Evolutionary conservation across 1,284 basidiomycete genomes (phyloP).

Genomic region (Moniliella sp.): DNA sequence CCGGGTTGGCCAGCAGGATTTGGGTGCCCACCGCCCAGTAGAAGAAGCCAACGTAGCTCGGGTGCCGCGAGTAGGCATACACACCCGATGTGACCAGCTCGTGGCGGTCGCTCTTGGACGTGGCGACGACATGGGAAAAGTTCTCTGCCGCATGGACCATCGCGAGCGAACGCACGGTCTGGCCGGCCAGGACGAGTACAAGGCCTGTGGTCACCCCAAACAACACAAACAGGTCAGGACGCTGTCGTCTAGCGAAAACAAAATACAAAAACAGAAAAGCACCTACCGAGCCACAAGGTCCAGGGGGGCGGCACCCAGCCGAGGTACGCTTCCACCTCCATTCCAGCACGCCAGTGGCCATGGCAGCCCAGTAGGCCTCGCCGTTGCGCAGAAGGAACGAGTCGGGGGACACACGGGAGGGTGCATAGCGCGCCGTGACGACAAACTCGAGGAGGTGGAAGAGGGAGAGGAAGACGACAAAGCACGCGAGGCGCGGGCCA

Average conservation of each 20-base stretch:
- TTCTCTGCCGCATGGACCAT: slow-evolving; percentile 87
- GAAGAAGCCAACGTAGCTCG: slow-evolving; percentile 89
- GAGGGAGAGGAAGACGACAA: too few relatives aligned
- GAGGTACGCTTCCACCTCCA: too few relatives aligned
- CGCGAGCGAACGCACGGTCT: slow-evolving; percentile 58
- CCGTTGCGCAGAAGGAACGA: slow-evolving; percentile 89
- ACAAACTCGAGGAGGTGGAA: slow-evolving; percentile 91
- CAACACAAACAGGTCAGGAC: background rate
- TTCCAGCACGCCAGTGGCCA: slow-evolving; percentile 55
- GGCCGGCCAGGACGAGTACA: slow-evolving; percentile 47
- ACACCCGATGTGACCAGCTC: slow-evolving; percentile 22
- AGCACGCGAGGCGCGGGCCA: too few relatives aligned
- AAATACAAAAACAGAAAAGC: slow-evolving; percentile 1
- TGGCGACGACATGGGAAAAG: slow-evolving; percentile 52
- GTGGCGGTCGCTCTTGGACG: slow-evolving; percentile 18
- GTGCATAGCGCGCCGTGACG: slow-evolving; percentile 84
- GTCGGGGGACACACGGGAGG: slow-evolving; percentile 70
- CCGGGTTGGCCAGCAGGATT: slow-evolving; percentile 65
- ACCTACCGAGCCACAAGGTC: slow-evolving; percentile 3
- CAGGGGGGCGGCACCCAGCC: slow-evolving; percentile 41
- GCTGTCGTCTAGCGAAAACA: slow-evolving; percentile 1
- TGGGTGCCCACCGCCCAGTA: slow-evolving; percentile 94
- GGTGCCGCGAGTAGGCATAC: slow-evolving; percentile 56
- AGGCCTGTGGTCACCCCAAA: slow-evolving; percentile 40
- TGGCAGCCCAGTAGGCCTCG: slow-evolving; percentile 60